Percentiles rank a stretch among this genome's conserved stretches.
Conservation (phyloP, 805 yeast species). For the Debaryomyces prosopidis region DNA sequence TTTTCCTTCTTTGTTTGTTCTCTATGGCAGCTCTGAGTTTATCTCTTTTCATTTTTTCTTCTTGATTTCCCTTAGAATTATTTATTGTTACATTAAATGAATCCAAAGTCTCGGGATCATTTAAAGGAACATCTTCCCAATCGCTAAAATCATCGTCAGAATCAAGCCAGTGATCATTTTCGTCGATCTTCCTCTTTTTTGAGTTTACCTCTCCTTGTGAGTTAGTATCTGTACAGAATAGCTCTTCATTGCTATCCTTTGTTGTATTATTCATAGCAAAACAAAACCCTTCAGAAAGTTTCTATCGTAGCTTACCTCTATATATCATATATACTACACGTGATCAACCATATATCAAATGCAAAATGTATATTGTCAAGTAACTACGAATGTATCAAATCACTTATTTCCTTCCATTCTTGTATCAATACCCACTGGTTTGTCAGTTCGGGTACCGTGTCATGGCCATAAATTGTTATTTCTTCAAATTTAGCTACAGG, state of each 20-base stretch:
- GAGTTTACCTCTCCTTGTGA: constrained; percentile 2
- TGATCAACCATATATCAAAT: neutral
- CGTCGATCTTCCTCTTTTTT: neutral
- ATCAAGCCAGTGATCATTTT: neutral
- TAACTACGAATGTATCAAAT: constrained; percentile 20
- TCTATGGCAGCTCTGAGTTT: neutral
- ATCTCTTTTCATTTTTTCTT: neutral
- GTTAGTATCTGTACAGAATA: constrained; percentile 1
- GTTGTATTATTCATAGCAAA: neutral
- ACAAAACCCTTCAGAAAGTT: no score
- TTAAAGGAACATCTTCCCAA: constrained; percentile 18
- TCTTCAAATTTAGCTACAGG: constrained; percentile 24
- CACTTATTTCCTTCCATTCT: constrained; percentile 30
- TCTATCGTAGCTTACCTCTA: no score
- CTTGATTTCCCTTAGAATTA: neutral
- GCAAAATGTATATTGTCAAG: neutral
- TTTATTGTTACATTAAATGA: constrained; percentile 3
- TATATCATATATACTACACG: neutral
- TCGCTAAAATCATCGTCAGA: constrained; percentile 13
- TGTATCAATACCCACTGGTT: constrained; percentile 26
- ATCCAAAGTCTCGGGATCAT: constrained; percentile 2
- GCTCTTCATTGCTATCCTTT: neutral
- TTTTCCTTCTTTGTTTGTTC: constrained; percentile 7
- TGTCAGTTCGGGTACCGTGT: constrained; percentile 16
- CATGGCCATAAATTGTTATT: constrained; percentile 33